A percentile compares a stretch with the other conserved stretches of the same genome.
Evolutionary conservation across 805 yeast genomes (phyloP).

Genomic region (Dipodascus geniculatus): DNA sequence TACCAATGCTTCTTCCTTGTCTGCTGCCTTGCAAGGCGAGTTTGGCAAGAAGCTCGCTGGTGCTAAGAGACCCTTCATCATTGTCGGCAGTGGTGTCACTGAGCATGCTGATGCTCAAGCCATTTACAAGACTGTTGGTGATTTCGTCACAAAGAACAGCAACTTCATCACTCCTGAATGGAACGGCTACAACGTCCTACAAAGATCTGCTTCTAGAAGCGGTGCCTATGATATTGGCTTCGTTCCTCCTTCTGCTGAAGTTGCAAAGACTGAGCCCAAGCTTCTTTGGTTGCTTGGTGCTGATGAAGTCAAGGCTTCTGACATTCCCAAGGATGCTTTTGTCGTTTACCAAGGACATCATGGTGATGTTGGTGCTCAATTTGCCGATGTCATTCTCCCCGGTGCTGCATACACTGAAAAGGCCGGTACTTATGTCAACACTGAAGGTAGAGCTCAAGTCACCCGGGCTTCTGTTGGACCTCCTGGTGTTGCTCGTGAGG

Average conservation of each 20-base stretch:
- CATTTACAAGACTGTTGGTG: conserved; percentile 45
- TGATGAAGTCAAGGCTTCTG: conserved; percentile 58
- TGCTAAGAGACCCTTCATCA: conserved; percentile 66
- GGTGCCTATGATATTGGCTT: conserved; percentile 84
- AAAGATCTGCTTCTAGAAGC: conserved; percentile 77
- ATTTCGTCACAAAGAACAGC: conserved; percentile 40
- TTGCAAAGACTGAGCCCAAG: conserved; percentile 45
- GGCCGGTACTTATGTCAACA: conserved; percentile 72
- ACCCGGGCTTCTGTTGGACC: conserved; percentile 82
- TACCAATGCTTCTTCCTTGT: conserved; percentile 41
- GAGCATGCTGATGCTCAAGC: conserved; percentile 56
- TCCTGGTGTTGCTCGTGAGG: conserved; percentile 85
- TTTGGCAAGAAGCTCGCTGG: conserved; percentile 53
- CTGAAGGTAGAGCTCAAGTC: conserved; percentile 79
- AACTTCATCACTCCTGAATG: conserved; percentile 61
- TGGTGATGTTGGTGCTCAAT: conserved; percentile 81
- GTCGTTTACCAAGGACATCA: conserved; percentile 88
- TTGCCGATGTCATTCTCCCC: conserved; percentile 79
- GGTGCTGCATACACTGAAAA: conserved; percentile 86
- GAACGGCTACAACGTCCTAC: conserved; percentile 74
- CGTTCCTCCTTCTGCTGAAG: conserved; percentile 38
- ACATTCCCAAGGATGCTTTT: conserved; percentile 74
- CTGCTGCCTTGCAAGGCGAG: conserved; percentile 50
- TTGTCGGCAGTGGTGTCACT: conserved; percentile 70
- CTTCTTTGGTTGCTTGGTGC: conserved; percentile 74